Percentiles rank a stretch among this genome's conserved stretches.
phyloP scores from a whole-genome alignment of 208 protist genomes.

The Perkinsela sp. region DNA sequence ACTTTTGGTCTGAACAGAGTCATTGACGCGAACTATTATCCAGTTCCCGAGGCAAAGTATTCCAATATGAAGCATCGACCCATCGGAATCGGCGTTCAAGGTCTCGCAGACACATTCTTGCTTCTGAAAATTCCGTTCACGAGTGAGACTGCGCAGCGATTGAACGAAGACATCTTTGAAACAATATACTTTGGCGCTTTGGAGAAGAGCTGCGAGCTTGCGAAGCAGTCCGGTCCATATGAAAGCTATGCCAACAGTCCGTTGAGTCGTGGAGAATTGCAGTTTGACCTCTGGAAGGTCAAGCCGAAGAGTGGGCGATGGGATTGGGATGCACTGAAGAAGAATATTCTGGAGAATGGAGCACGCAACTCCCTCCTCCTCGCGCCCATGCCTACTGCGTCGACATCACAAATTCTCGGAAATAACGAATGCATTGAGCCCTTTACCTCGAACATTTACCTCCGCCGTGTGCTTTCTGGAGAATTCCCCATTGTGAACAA shows the following conservation, averaged over 20 bases:
- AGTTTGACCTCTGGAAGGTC: conserved; percentile 66
- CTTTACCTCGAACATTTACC: conserved; percentile 77
- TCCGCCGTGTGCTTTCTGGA: conserved; percentile 54
- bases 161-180: conserved; percentile 75
- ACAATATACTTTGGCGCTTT: conserved; percentile 66
- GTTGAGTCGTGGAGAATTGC: conserved; percentile 37
- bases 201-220: conserved; percentile 23
- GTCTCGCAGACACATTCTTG: conserved; percentile 67
- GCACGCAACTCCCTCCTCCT: conserved; percentile 67
- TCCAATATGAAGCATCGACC: conserved; percentile 64
- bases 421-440: conserved; percentile 85
- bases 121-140: conserved; percentile 51
- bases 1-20: conserved; percentile 63
- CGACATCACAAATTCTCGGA: conserved; percentile 72
- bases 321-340: conserved; percentile 47
- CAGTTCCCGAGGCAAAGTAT: conserved; percentile 33
- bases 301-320: conserved; percentile 12
- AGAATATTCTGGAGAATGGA: conserved; percentile 25
- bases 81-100: conserved; percentile 73
- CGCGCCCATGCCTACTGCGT: conserved; percentile 79
- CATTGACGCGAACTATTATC: conserved; percentile 75
- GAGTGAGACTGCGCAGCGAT: conserved; percentile 14
- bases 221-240: conserved; percentile 35
- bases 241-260: conserved; percentile 18
- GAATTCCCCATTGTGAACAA: conserved; percentile 77